Conservation (phyloP, 768 basidiomycete genomes). For the Tricholoma bakamatsutake region DNA sequence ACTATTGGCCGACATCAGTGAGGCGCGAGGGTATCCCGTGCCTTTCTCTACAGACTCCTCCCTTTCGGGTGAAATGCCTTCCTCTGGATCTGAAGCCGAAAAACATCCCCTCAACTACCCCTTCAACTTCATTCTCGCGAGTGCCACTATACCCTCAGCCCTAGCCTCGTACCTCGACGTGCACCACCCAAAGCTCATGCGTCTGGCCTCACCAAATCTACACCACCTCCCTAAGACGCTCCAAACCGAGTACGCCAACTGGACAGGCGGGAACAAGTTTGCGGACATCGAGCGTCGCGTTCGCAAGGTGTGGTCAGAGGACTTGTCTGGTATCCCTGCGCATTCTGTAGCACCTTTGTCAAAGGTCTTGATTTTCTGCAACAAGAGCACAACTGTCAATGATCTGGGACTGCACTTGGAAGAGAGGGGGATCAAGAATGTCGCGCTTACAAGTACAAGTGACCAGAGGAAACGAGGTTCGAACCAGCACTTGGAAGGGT, state of each 20-base stretch:
- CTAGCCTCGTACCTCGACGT: slow-evolving; percentile 59
- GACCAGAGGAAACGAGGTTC: slow-evolving; percentile 56
- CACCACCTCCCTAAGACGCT: slow-evolving; percentile 73
- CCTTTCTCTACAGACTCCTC: slow-evolving; percentile 21
- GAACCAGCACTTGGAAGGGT: slow-evolving; percentile 73
- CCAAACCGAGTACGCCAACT: slow-evolving; percentile 64
- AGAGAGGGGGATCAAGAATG: slow-evolving; percentile 54
- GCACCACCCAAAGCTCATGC: slow-evolving; percentile 56
- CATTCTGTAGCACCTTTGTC: slow-evolving; percentile 31
- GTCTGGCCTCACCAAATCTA: slow-evolving; percentile 75
- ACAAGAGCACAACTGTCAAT: slow-evolving; percentile 63
- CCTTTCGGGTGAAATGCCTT: slow-evolving; percentile 12
- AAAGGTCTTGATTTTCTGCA: slow-evolving; percentile 81
- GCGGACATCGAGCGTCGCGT: slow-evolving; percentile 76
- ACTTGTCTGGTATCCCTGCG: slow-evolving; percentile 30
- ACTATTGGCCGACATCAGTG: slow-evolving; percentile 65
- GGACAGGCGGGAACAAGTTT: slow-evolving; percentile 76
- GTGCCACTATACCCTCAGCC: slow-evolving; percentile 82
- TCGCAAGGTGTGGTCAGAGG: slow-evolving; percentile 68
- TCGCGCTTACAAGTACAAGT: slow-evolving; percentile 61
- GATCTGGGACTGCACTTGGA: slow-evolving; percentile 54
- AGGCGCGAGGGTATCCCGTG: slow-evolving; percentile 49
- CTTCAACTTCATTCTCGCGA: slow-evolving; percentile 76
- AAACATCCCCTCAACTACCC: slow-evolving; percentile 47
- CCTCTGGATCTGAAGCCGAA: slow-evolving; percentile 7